Percentiles rank a stretch among this genome's conserved stretches.
Evolutionary conservation across 768 basidiomycete species (phyloP).

Genomic region (Termitomyces sp.): DNA sequence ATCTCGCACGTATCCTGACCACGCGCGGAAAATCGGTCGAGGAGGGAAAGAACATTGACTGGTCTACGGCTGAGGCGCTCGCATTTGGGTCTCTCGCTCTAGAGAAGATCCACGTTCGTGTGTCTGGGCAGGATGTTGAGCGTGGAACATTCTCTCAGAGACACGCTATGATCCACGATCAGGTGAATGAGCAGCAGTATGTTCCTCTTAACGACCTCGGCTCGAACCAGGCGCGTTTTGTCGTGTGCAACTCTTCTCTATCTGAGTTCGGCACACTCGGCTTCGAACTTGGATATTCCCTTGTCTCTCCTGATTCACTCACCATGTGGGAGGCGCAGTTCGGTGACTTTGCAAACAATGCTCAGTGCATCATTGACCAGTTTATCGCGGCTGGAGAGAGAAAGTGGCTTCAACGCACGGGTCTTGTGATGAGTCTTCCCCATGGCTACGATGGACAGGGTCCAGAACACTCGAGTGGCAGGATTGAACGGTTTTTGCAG

Average conservation of each 20-base stretch:
- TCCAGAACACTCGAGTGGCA: slow-evolving; percentile 95
- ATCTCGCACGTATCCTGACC: slow-evolving; percentile 88
- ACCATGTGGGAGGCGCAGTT: slow-evolving; percentile 99
- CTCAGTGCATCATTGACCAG: slow-evolving; percentile 97
- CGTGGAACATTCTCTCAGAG: slow-evolving; percentile 99
- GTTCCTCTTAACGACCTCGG: slow-evolving; percentile 87
- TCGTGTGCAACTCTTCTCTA: slow-evolving; percentile 94
- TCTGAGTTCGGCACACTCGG: slow-evolving; percentile 95
- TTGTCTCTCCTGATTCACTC: slow-evolving; percentile 89
- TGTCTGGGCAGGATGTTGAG: slow-evolving; percentile 98
- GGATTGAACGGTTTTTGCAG: slow-evolving; percentile 95
- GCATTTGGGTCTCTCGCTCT: slow-evolving; percentile 92
- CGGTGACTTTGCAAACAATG: slow-evolving; percentile 97
- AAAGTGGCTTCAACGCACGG: slow-evolving; percentile 95
- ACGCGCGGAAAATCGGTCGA: slow-evolving; percentile 88
- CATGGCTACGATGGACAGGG: slow-evolving; percentile 99
- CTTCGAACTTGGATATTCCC: slow-evolving; percentile 97
- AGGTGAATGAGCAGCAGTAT: slow-evolving; percentile 88
- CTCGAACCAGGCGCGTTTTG: slow-evolving; percentile 86
- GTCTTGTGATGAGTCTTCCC: slow-evolving; percentile 83
- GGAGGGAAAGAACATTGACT: slow-evolving; percentile 92
- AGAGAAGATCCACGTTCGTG: slow-evolving; percentile 90
- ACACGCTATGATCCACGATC: slow-evolving; percentile 96
- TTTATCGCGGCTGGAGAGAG: slow-evolving; percentile 97
- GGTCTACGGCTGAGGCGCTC: slow-evolving; percentile 97